These are phyloP conservation scores for Tulasnella sp. DNA, from an alignment of 768 basidiomycete genomes.

Conservation along the genomic window DNA sequence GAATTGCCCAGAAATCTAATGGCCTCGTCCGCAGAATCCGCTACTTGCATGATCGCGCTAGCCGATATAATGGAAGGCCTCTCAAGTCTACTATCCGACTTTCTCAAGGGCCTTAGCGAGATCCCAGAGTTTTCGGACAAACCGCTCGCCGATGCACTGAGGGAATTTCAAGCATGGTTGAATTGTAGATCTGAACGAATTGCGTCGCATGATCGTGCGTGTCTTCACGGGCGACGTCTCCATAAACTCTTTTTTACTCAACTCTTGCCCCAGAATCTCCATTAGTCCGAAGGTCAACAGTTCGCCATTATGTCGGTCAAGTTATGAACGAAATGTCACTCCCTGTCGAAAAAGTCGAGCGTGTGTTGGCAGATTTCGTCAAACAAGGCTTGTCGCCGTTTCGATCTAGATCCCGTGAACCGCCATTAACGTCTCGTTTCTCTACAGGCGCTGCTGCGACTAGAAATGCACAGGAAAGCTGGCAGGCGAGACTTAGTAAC, in stretches of 20 bases:
- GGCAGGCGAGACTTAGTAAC: constrained; percentile 10
- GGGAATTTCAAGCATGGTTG: constrained; percentile 64
- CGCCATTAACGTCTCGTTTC: neutral
- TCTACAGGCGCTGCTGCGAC: constrained; percentile 64
- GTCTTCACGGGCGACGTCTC: constrained; percentile 49
- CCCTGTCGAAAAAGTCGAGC: constrained; percentile 63
- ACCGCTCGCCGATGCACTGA: constrained; percentile 60
- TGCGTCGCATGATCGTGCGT: constrained; percentile 45
- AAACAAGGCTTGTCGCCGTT: constrained; percentile 51
- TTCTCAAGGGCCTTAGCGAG: constrained; percentile 65
- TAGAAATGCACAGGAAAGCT: constrained; percentile 36
- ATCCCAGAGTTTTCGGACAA: constrained; percentile 71
- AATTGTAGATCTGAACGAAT: constrained; percentile 76
- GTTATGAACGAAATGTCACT: constrained; percentile 48
- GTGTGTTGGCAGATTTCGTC: constrained; percentile 64
- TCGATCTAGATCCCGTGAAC: too few relatives aligned
- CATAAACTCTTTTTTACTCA: constrained; percentile 70
- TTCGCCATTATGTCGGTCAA: neutral
- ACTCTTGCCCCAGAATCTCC: constrained; percentile 47
- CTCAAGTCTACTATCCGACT: constrained; percentile 60
- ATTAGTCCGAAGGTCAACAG: neutral
- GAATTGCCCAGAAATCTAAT: constrained; percentile 33
- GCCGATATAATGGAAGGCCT: constrained; percentile 59
- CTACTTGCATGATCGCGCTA: constrained; percentile 57
- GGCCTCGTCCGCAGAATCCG: constrained; percentile 38